phyloP scores from a whole-genome alignment of 345 rosid species.

The Eucalyptus tenuipes region DNA sequence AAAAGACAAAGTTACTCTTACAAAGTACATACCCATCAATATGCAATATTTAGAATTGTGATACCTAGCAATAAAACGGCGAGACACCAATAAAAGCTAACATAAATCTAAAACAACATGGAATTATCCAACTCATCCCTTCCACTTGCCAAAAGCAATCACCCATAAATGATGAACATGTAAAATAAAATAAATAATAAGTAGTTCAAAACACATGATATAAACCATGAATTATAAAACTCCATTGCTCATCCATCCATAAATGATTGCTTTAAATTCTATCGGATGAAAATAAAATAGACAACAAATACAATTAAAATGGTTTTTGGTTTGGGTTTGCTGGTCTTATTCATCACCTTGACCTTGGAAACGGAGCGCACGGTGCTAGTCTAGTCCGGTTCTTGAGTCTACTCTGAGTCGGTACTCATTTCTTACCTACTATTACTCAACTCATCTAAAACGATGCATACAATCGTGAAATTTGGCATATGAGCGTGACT shows the following conservation, averaged over 20 bases:
- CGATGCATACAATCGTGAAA: neutral
- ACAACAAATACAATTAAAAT: neutral
- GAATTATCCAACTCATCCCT: neutral
- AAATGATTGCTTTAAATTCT: neutral
- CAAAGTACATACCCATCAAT: neutral
- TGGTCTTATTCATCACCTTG: neutral
- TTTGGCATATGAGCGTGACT: neutral
- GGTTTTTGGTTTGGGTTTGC: neutral
- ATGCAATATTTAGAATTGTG: neutral
- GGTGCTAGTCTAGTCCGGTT: neutral
- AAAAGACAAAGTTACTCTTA: neutral
- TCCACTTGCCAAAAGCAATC: neutral
- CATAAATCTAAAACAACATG: neutral
- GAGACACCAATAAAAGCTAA: neutral
- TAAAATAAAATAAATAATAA: neutral
- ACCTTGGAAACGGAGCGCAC: neutral
- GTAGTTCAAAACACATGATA: neutral
- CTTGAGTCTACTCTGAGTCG: neutral
- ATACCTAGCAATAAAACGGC: neutral
- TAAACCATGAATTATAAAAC: neutral
- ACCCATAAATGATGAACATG: neutral
- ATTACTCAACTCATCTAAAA: neutral
- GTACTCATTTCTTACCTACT: neutral
- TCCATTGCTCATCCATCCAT: neutral
- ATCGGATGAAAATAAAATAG: neutral